Evolutionary conservation across 148 eudicot species (phyloP).

Genomic region (Polygonum maritimum): DNA sequence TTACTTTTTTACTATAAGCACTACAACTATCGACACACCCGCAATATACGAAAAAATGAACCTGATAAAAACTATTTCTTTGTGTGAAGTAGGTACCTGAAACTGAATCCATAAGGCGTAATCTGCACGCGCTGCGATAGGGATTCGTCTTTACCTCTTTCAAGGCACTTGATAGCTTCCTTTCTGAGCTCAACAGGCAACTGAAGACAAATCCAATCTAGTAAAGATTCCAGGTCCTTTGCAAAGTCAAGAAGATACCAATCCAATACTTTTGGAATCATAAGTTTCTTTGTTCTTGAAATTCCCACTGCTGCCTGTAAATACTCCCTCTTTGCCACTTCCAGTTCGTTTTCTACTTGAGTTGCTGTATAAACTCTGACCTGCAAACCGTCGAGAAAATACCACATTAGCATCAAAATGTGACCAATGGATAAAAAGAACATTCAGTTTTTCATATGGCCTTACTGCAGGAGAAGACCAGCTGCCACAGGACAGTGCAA

Average conservation of each 20-base stretch:
- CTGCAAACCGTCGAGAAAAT: slow-evolving; percentile 21
- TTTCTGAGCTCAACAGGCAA: slow-evolving; percentile 52
- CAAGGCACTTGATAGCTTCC: slow-evolving; percentile 44
- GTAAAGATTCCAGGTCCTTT: slow-evolving; percentile 70
- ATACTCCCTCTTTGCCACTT: slow-evolving; percentile 68
- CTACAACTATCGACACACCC: neutral
- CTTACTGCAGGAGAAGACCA: slow-evolving; percentile 37
- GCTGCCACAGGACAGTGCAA: slow-evolving; percentile 87
- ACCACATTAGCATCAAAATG: neutral
- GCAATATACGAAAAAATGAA: neutral
- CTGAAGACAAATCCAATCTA: slow-evolving; percentile 90
- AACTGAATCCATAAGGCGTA: slow-evolving; percentile 67
- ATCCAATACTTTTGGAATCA: slow-evolving; percentile 76
- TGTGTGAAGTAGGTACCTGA: slow-evolving; percentile 64
- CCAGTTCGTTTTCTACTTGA: slow-evolving; percentile 66
- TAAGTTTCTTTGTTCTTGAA: slow-evolving; percentile 35
- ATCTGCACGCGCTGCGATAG: slow-evolving; percentile 43
- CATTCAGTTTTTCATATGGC: neutral
- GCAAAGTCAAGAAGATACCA: slow-evolving; percentile 90
- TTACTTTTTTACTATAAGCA: slow-evolving; percentile 4
- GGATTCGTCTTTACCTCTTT: slow-evolving; percentile 36
- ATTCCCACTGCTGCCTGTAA: slow-evolving; percentile 72
- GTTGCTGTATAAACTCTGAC: slow-evolving; percentile 70
- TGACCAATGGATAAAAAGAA: neutral
- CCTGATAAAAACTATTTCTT: neutral